Conservation (phyloP, 768 basidiomycete genomes). For the Cystofilobasidium capitatum region DNA sequence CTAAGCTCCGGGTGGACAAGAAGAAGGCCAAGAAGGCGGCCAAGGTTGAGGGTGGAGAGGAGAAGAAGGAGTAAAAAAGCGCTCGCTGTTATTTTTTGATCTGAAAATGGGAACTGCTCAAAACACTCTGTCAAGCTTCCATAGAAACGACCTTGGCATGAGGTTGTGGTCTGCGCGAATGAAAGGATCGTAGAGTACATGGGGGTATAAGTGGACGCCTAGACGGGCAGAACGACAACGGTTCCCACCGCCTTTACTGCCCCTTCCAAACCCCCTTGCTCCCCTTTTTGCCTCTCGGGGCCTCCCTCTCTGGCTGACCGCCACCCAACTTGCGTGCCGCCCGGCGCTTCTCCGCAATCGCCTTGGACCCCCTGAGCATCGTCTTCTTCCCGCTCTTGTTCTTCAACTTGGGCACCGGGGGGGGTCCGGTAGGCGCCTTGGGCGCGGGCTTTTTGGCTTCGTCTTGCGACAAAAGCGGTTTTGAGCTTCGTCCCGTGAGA, state of each 20-base stretch:
- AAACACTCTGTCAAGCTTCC: too few species aligned
- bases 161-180: too few species aligned
- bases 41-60: constrained; percentile 43
- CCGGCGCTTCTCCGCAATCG: constrained; percentile 5
- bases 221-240: too few species aligned
- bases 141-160: too few species aligned
- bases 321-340: constrained; percentile 7
- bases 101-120: not conserved
- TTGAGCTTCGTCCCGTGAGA: not conserved
- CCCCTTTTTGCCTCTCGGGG: not conserved
- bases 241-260: not conserved
- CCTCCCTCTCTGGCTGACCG: not conserved
- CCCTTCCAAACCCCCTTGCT: not conserved
- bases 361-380: constrained; percentile 22
- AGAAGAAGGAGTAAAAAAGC: constrained; percentile 21
- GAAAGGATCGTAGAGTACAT: too few species aligned
- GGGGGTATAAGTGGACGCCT: too few species aligned
- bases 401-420: constrained; percentile 21
- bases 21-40: constrained; percentile 83
- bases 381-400: constrained; percentile 28
- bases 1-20: constrained; percentile 76
- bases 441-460: constrained; percentile 4
- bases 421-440: constrained; percentile 10
- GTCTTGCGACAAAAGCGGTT: not conserved
- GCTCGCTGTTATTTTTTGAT: not conserved